phyloP scores from a whole-genome alignment of 495 filamentous ascomycete genomes.

The Aspergillus biplanus region DNA sequence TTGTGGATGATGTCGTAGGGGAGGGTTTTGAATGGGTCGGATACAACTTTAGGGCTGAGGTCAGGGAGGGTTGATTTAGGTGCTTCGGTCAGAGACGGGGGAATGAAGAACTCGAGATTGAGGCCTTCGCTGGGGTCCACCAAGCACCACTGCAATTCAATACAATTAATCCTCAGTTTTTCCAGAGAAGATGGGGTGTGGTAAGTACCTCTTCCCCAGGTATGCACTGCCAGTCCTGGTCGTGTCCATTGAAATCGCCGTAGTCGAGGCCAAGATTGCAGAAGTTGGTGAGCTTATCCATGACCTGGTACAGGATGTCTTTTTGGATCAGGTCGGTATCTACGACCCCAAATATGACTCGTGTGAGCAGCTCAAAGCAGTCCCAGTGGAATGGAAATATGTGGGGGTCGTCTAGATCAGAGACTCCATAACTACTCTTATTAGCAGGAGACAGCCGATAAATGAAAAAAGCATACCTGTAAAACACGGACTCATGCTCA shows the following conservation, averaged over 20 bases:
- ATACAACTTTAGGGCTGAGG: background rate
- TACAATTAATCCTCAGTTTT: background rate
- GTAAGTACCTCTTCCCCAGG: conserved; percentile 7
- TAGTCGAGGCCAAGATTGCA: background rate
- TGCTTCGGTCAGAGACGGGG: background rate
- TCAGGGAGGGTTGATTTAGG: background rate
- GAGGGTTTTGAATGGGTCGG: conserved; percentile 6
- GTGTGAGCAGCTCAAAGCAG: conserved; percentile 1
- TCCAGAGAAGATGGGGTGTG: background rate
- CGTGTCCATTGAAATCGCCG: background rate
- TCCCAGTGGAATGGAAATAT: background rate
- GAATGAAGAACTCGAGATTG: too few species aligned
- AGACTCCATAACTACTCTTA: background rate
- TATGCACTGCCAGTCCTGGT: conserved; percentile 5
- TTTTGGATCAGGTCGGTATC: background rate
- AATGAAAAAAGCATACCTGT: background rate
- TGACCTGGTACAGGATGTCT: background rate
- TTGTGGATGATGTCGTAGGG: background rate
- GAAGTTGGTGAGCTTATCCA: background rate
- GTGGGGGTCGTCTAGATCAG: background rate
- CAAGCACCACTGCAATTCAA: background rate
- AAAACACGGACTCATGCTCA: background rate
- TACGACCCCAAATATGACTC: background rate
- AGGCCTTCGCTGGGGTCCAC: background rate
- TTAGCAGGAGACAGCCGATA: background rate